Evolutionary conservation across 805 yeast species (phyloP).

Genomic region (Wickerhamomyces kurtzmanii): DNA sequence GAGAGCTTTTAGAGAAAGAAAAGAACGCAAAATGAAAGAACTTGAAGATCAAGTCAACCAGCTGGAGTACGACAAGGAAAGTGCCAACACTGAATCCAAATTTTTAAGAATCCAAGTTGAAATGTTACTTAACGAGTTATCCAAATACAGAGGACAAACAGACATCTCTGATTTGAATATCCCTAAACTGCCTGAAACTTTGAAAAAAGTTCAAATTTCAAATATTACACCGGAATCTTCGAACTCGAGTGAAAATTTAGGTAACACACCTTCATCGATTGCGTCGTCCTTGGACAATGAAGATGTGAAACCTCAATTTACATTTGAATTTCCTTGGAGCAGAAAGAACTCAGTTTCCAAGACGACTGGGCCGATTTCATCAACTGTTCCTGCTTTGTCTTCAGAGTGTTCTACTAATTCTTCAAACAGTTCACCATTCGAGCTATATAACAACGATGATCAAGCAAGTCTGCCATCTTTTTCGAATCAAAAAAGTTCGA

Average conservation of each 20-base stretch:
- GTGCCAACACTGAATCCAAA: constrained; percentile 63
- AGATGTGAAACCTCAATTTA: constrained; percentile 26
- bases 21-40: constrained; percentile 79
- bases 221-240: too few species aligned
- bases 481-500: constrained; percentile 5
- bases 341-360: constrained; percentile 11
- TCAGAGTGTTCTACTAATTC: constrained; percentile 17
- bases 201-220: too few species aligned
- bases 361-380: constrained; percentile 2
- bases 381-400: constrained; percentile 13
- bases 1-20: constrained; percentile 91
- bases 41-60: constrained; percentile 67
- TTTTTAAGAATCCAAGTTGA: constrained; percentile 70
- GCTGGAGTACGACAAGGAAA: constrained; percentile 64
- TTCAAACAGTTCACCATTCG: constrained; percentile 16
- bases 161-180: constrained; percentile 16
- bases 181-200: constrained; percentile 15
- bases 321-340: constrained; percentile 50
- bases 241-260: too few species aligned
- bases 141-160: constrained; percentile 38
- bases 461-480: constrained; percentile 12
- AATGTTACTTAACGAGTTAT: constrained; percentile 61
- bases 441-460: constrained; percentile 15
- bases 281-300: too few species aligned
- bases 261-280: too few species aligned